Conservation (phyloP, 139 green algal genomes). For the Yamagishiella unicocca region DNA sequence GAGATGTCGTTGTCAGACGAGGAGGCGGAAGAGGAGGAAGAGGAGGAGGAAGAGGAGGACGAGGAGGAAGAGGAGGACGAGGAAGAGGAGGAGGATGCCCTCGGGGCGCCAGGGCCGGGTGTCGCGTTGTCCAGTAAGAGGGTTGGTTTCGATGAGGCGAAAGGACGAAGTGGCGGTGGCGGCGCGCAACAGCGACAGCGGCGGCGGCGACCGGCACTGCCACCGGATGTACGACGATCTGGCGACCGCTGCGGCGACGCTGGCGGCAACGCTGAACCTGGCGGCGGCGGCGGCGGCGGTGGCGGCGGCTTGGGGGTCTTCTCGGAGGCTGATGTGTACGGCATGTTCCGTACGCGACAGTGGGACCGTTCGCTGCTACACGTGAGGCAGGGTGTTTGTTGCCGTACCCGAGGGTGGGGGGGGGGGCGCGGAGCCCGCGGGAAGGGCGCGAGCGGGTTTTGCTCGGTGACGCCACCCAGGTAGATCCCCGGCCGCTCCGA, state of each 20-base stretch:
- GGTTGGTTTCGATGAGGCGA: too few species aligned
- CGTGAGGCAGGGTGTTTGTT: neutral
- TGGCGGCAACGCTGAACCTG: neutral
- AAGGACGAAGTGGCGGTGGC: neutral
- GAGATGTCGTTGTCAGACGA: too few species aligned
- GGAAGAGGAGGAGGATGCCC: neutral
- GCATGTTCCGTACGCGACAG: conserved; percentile 38
- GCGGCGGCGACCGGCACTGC: neutral
- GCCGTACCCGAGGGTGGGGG: neutral
- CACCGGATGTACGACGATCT: neutral
- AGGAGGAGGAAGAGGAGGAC: neutral
- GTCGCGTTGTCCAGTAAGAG: too few species aligned
- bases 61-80: neutral
- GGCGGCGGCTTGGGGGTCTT: conserved; percentile 19
- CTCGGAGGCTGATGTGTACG: conserved; percentile 47
- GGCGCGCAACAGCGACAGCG: neutral
- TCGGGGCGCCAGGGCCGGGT: neutral
- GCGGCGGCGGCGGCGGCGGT: neutral
- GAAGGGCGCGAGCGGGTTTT: too few species aligned
- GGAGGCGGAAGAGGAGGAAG: neutral
- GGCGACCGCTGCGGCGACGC: neutral
- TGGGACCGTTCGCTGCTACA: conserved; percentile 68
- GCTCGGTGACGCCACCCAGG: neutral
- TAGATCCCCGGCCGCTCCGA: neutral
- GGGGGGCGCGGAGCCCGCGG: too few species aligned